Evolutionary conservation across 306 rosid genomes (phyloP), one percentile per base, ranked within the genome.

Genomic region (Alnus glutinosa): DNA sequence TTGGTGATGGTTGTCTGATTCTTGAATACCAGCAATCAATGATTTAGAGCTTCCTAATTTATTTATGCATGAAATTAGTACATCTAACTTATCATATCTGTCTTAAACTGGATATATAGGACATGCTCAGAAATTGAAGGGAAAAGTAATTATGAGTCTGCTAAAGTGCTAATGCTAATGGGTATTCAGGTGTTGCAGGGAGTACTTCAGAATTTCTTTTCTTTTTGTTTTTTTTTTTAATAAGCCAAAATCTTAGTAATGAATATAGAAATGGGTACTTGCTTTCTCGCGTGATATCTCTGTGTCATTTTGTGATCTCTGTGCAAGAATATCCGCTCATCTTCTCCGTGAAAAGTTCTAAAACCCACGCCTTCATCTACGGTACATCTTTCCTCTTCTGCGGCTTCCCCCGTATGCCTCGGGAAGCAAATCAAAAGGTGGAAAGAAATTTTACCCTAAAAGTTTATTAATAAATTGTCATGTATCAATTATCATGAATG

Each of bases 211-310:
- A 9, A 4, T 0, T 8, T 2, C 23, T 58, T 58, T 39, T 39
- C 28, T 23, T 23, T 23, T 23, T 23, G 0, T 39, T 4, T 42
- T 5, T 4, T 42, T 5, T 42, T 42, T 42, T 42, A 42, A 4
- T 42, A 42, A 42, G 6, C 5, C 7, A 42, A 42, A 7, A 61
- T 4, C 37, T 61, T 30, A 3, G 32, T 23, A 28, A 23, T 9
- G 11, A 61, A 61, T 4, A 61, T 11, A 6, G 46, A 49, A 2
- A 36, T n/a, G 58, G 5, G 54, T 72, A 55, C 70, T 62, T 11
- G 66, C 44, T 73, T 36, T 74, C 84, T 79, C 90, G 78, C 86
- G 86, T 88, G 94, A 87, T 75, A 79, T 71, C 83, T 30, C 36
- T 78, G 70, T 47, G 50, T 70, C 46, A n/a, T 0, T 13, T 42